phyloP scores from a whole-genome alignment of 192 early-diverging fungal species.

The Entomortierella chlamydospora region DNA sequence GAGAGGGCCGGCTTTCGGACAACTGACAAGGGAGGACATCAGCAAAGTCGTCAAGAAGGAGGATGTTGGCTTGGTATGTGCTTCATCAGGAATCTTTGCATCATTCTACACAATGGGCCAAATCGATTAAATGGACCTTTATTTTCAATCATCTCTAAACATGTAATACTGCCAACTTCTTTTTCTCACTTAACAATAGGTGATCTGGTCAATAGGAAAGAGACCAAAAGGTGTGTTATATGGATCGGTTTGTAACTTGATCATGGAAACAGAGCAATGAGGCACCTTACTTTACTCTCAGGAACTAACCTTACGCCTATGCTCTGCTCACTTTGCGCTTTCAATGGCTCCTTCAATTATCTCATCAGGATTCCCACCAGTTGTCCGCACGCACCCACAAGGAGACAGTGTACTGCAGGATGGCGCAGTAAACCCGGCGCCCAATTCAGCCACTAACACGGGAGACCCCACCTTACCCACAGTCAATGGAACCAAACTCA shows the following conservation, averaged over 20 bases:
- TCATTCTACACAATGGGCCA: neutral
- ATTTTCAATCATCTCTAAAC: neutral
- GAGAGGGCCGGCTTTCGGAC: slow-evolving; percentile 59
- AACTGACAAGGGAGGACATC: slow-evolving; percentile 64
- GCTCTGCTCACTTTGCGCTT: neutral
- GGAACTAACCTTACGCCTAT: neutral
- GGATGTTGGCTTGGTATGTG: slow-evolving; percentile 56
- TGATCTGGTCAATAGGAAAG: slow-evolving; percentile 49
- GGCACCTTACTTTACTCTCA: neutral
- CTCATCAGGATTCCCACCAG: slow-evolving; percentile 28
- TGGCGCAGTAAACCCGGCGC: slow-evolving; percentile 25
- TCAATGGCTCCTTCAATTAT: neutral
- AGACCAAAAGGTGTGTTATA: slow-evolving; percentile 36
- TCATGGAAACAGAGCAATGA: too few species aligned
- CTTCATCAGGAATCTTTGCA: neutral
- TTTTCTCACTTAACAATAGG: slow-evolving; percentile 16
- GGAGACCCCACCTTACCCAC: slow-evolving; percentile 5
- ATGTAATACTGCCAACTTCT: neutral
- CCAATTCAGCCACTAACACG: neutral
- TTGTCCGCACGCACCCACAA: neutral
- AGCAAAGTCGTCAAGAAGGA: slow-evolving; percentile 58
- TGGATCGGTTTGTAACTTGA: neutral
- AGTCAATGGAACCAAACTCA: neutral
- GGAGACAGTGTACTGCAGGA: slow-evolving; percentile 3
- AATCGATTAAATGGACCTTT: neutral